Percentiles rank a stretch among this genome's conserved stretches.
Conservation (phyloP, 768 basidiomycete genomes). For the Daedaleopsis nitida region DNA sequence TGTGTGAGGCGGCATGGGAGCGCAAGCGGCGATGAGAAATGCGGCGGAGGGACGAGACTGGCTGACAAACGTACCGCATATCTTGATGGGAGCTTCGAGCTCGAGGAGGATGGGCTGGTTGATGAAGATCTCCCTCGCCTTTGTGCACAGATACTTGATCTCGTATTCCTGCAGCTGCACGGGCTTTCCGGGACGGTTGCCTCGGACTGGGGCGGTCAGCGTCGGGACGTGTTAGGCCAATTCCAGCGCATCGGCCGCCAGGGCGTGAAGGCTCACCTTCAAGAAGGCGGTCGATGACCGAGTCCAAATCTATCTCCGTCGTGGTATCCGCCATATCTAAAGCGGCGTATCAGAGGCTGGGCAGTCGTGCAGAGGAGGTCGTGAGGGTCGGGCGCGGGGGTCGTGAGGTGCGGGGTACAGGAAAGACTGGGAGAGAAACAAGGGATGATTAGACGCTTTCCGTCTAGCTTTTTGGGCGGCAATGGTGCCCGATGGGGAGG, state of each 20-base stretch:
- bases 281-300: constrained; percentile 96
- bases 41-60: constrained; percentile 8
- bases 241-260: constrained; percentile 18
- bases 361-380: constrained; percentile 20
- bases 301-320: constrained; percentile 98
- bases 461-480: constrained; percentile 15
- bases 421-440: constrained; percentile 13
- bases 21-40: constrained; percentile 5
- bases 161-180: constrained; percentile 98
- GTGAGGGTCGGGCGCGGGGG: constrained; percentile 20
- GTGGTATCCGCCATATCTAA: constrained; percentile 71
- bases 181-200: constrained; percentile 97
- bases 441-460: constrained; percentile 22
- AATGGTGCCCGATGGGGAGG: constrained; percentile 4
- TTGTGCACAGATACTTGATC: constrained; percentile 99
- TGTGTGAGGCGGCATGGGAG: constrained; percentile 10
- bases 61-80: constrained; percentile 74
- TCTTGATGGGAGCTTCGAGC: constrained; percentile 99
- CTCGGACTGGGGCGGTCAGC: constrained; percentile 69
- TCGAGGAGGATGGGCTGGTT: constrained; percentile 98
- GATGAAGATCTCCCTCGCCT: constrained; percentile 98
- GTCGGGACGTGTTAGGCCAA: constrained; percentile 6
- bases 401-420: constrained; percentile 25
- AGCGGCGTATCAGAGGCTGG: constrained; percentile 9
- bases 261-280: constrained; percentile 72